Evolutionary conservation across 139 green algal genomes (phyloP), one percentile per base, ranked within the genome.

Genomic region (Volvox africanus): DNA sequence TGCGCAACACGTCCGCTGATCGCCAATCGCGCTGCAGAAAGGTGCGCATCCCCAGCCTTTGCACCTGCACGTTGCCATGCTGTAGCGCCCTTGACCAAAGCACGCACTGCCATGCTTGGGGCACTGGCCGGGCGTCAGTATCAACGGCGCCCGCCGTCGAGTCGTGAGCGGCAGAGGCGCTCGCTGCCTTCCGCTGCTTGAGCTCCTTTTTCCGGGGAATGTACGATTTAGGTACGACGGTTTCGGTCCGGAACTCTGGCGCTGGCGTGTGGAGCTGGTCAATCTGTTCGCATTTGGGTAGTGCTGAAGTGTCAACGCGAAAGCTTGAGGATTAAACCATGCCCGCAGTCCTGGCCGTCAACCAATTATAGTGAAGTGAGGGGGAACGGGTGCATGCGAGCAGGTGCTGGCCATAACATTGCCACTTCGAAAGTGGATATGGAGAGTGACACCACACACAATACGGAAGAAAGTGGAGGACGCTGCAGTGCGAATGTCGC

Each of bases 1-100:
- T 35, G 9, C 26, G 37, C 75, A 91, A 75, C 76, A 20, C 50
- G 37, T 83, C 71, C 68, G 3, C 37, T 2, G 69, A 35, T 20
- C 61, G 32, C 93, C 93, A 95, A 76, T 93, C 50, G 18, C 93
- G 92, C 88, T 93, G 92, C 35, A 95, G 88, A 14, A 95, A 80
- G 0, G 91, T 92, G 33, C 87, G 88, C 83, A 95, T 50, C 1
- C 73, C 91, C 71, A 92, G 80, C 9, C 88, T 75, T 69, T 94
- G 92, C 0, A 94, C 92, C 90, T 93, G 88, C 22, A 91, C 24
- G 88, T 95, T 94, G 20, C 80, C 80, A 89, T 95, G 93, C 61
- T 93, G 89, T 88, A 95, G 86, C 1, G 86, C 93, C 2, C 83
- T 76, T 0, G 87, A 62, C 93, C 93, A 95, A 32, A 95, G 61